Conservation (phyloP, 169 alveolate species). For the Plasmodium blacklocki region DNA sequence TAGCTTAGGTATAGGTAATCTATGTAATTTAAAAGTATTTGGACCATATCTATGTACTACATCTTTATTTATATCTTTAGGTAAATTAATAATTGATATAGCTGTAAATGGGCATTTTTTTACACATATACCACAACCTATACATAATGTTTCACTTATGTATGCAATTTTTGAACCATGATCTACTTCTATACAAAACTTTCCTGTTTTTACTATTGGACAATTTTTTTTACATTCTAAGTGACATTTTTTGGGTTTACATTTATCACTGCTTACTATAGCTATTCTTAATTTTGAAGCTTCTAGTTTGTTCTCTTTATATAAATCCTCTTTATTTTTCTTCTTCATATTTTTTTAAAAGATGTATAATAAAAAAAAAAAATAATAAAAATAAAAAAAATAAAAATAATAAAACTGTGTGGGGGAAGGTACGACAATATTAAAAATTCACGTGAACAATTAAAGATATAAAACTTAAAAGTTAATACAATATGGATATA, state of each 20-base stretch:
- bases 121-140: constrained; percentile 99
- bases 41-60: constrained; percentile 97
- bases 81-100: constrained; percentile 97
- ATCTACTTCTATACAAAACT: constrained; percentile 98
- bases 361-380: neutral
- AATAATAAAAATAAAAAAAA: neutral
- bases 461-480: neutral
- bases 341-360: constrained; percentile 21
- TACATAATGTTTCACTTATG: constrained; percentile 98
- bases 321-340: constrained; percentile 70
- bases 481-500: neutral
- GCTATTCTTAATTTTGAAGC: constrained; percentile 97
- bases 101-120: constrained; percentile 99
- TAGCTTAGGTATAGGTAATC: constrained; percentile 98
- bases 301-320: constrained; percentile 80
- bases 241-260: constrained; percentile 98
- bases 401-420: neutral
- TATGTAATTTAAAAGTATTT: constrained; percentile 98
- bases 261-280: constrained; percentile 97
- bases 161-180: constrained; percentile 94
- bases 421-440: neutral
- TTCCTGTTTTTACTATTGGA: constrained; percentile 96
- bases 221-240: constrained; percentile 95
- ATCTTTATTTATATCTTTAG: constrained; percentile 95
- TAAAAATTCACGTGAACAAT: neutral